phyloP scores from a whole-genome alignment of 306 rosid species.

The Prosopis cineraria region DNA sequence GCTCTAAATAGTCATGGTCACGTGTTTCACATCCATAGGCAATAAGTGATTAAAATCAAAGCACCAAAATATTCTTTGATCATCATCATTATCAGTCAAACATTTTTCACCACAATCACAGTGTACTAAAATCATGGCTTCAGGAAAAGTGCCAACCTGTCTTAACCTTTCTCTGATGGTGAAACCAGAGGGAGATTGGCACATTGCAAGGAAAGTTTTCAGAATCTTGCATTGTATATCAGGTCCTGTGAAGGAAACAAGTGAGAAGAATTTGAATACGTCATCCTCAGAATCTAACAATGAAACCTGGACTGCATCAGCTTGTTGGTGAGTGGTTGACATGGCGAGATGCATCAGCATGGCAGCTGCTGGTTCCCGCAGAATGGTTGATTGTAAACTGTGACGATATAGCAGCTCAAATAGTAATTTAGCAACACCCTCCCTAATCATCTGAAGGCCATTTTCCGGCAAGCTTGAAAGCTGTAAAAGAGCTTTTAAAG shows the following conservation, averaged over 20 bases:
- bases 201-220: constrained; percentile 51
- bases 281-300: constrained; percentile 64
- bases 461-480: constrained; percentile 60
- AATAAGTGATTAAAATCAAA: not conserved
- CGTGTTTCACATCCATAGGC: not conserved
- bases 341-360: constrained; percentile 59
- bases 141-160: constrained; percentile 41
- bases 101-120: not conserved
- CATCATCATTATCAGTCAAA: not conserved
- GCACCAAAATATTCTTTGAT: constrained; percentile 6
- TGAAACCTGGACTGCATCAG: constrained; percentile 39
- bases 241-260: constrained; percentile 55
- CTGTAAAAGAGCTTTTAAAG: constrained; percentile 50
- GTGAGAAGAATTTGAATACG: constrained; percentile 56
- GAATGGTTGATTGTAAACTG: constrained; percentile 41
- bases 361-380: constrained; percentile 58
- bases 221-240: constrained; percentile 60
- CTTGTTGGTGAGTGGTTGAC: constrained; percentile 51
- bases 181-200: constrained; percentile 59
- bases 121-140: constrained; percentile 9
- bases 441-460: constrained; percentile 59
- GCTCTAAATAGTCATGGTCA: not conserved
- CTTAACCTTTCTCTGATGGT: constrained; percentile 57
- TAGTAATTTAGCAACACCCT: constrained; percentile 56
- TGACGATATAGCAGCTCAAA: constrained; percentile 59